These are phyloP conservation scores for Exophiala phaeomuriformis DNA, from an alignment of 2,329 filamentous ascomycete genomes.

Conservation along the genomic window DNA sequence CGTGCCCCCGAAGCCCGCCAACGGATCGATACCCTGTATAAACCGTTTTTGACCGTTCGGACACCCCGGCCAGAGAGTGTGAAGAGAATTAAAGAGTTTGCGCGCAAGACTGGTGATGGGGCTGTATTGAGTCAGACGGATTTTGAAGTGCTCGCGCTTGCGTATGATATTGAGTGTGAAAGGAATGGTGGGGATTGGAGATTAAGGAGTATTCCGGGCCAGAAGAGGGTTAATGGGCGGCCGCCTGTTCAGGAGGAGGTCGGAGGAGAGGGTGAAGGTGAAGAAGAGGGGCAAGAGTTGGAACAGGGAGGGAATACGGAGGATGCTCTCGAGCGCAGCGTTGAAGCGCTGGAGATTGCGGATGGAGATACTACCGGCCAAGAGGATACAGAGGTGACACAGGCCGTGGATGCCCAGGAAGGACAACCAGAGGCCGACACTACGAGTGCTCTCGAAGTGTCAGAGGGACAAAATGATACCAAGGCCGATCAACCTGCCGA, in stretches of 20 bases:
- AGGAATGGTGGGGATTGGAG: slow-evolving; percentile 84
- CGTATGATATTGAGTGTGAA: slow-evolving; percentile 92
- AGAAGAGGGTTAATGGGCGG: slow-evolving; percentile 68
- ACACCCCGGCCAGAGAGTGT: slow-evolving; percentile 69
- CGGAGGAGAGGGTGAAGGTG: slow-evolving; percentile 21
- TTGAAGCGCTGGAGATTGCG: too few relatives aligned
- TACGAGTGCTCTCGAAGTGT: too few relatives aligned
- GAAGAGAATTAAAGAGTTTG: slow-evolving; percentile 74
- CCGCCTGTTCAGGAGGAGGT: slow-evolving; percentile 41
- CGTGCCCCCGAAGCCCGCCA: slow-evolving; percentile 71
- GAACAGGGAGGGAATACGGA: neutral
- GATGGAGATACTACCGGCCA: too few relatives aligned
- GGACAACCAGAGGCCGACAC: too few relatives aligned
- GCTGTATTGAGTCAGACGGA: slow-evolving; percentile 82
- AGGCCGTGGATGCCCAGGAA: too few relatives aligned
- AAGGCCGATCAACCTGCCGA: too few relatives aligned
- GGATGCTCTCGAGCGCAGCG: too few relatives aligned
- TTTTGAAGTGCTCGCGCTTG: slow-evolving; percentile 79
- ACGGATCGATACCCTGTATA: slow-evolving; percentile 73
- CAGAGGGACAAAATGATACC: too few relatives aligned
- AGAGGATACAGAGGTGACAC: too few relatives aligned
- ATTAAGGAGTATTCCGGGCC: slow-evolving; percentile 67
- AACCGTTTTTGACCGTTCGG: slow-evolving; percentile 75
- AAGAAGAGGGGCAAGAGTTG: slow-evolving; percentile 13
- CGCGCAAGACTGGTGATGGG: slow-evolving; percentile 80